These are phyloP conservation scores for Trichaptum fuscoviolaceum DNA, from an alignment of 768 basidiomycete genomes.

Conservation along the genomic window DNA sequence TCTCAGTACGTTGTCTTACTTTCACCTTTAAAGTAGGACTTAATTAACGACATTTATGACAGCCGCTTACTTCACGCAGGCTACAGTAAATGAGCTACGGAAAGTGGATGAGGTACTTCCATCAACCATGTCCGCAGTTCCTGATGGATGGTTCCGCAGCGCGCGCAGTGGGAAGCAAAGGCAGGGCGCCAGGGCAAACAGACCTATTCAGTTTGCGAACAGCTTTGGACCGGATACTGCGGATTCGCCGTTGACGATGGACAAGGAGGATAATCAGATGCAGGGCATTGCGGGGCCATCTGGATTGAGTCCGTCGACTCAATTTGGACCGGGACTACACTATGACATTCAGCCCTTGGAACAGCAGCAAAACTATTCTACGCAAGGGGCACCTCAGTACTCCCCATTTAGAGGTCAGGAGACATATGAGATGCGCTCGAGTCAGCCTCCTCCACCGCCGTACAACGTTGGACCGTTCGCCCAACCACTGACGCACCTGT, in stretches of 20 bases:
- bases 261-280: neutral
- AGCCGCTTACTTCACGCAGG: slow-evolving; percentile 86
- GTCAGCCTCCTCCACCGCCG: neutral
- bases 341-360: neutral
- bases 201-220: neutral
- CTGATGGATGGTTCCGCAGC: slow-evolving; percentile 75
- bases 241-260: neutral
- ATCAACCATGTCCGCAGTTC: slow-evolving; percentile 65
- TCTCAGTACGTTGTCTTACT: slow-evolving; percentile 34
- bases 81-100: slow-evolving; percentile 61
- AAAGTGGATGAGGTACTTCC: slow-evolving; percentile 68
- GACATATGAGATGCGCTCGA: neutral
- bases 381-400: neutral
- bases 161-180: slow-evolving; percentile 62
- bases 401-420: neutral
- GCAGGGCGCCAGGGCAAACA: slow-evolving; percentile 33
- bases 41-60: slow-evolving; percentile 12
- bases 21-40: neutral
- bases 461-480: neutral
- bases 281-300: neutral
- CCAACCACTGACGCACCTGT: neutral
- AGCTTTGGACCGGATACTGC: neutral
- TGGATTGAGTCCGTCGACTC: neutral
- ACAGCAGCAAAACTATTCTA: neutral
- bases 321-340: neutral